Conservation (phyloP, 1,139 yeast species). For the Pichia norvegensis region DNA sequence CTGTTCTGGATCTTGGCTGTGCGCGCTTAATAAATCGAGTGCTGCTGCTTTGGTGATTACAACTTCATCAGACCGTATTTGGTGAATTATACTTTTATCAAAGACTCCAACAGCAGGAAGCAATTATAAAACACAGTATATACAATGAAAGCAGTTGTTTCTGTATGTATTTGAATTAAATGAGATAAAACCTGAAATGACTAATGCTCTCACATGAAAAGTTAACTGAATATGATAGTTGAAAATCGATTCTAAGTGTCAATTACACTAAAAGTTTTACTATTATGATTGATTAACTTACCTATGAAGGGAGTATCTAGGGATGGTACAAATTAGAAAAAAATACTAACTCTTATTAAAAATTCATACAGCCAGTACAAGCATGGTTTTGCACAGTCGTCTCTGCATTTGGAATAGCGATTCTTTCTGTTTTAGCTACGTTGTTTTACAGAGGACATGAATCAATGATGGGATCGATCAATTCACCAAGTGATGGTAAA, state of each 20-base stretch:
- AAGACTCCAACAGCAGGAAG: background rate
- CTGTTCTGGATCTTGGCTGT: too few relatives aligned
- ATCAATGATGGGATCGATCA: conserved; percentile 84
- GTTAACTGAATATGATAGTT: background rate
- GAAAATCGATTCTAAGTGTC: background rate
- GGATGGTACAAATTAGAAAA: too few relatives aligned
- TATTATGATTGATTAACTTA: too few relatives aligned
- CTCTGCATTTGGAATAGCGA: conserved; percentile 85
- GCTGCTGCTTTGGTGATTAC: too few relatives aligned
- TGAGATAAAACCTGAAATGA: background rate
- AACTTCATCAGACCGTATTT: too few relatives aligned
- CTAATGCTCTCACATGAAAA: background rate
- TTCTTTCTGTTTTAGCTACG: conserved; percentile 75
- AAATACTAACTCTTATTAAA: background rate
- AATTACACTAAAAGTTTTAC: background rate
- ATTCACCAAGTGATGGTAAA: conserved; percentile 85
- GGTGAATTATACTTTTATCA: too few relatives aligned
- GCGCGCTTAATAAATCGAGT: too few relatives aligned
- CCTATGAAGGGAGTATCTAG: too few relatives aligned
- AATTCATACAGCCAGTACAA: conserved; percentile 47
- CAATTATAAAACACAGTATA: background rate
- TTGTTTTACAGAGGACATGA: conserved; percentile 78
- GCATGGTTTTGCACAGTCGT: conserved; percentile 95
- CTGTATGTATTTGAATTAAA: conserved; percentile 30
- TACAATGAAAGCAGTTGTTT: conserved; percentile 37